A percentile compares a stretch with the other conserved stretches of the same genome.
Conservation (phyloP, 352 stramenopile species). For the Phytophthora constricta region DNA sequence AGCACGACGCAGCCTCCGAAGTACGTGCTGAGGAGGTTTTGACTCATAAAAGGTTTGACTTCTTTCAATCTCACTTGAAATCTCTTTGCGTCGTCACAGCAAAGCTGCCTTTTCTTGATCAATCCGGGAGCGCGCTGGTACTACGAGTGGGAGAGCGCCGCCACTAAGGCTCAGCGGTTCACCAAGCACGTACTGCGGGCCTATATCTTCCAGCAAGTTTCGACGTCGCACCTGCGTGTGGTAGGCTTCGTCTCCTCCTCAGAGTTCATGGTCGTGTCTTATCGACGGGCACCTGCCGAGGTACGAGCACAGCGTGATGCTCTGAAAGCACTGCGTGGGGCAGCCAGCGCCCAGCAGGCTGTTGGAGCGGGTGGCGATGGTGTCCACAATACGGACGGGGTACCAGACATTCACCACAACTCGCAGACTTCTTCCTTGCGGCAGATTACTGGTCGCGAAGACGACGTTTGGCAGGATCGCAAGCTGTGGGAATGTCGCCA, state of each 20-base stretch:
- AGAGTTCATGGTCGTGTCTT: constrained; percentile 74
- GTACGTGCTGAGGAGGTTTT: constrained; percentile 11
- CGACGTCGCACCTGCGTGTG: constrained; percentile 39
- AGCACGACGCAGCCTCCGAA: constrained; percentile 23
- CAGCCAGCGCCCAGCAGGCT: neutral
- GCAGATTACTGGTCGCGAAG: constrained; percentile 19
- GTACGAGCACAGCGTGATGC: constrained; percentile 45
- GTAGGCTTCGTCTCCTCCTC: constrained; percentile 48
- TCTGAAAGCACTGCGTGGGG: constrained; percentile 14
- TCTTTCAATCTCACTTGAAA: neutral
- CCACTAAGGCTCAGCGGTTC: constrained; percentile 68
- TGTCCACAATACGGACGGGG: too few species aligned
- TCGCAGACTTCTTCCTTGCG: neutral
- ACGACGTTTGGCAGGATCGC: constrained; percentile 38
- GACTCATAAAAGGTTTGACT: neutral
- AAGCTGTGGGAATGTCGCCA: constrained; percentile 55
- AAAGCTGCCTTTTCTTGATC: constrained; percentile 54
- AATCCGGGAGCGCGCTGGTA: constrained; percentile 68
- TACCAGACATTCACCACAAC: too few species aligned
- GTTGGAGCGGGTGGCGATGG: too few species aligned
- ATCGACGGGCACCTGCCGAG: constrained; percentile 58
- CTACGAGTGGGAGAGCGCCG: constrained; percentile 75
- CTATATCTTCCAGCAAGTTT: constrained; percentile 53
- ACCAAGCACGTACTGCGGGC: constrained; percentile 65
- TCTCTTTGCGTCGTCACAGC: constrained; percentile 5